These are phyloP conservation scores for Puccinia triticina DNA, from an alignment of 1,284 basidiomycete genomes.

Conservation along the genomic window DNA sequence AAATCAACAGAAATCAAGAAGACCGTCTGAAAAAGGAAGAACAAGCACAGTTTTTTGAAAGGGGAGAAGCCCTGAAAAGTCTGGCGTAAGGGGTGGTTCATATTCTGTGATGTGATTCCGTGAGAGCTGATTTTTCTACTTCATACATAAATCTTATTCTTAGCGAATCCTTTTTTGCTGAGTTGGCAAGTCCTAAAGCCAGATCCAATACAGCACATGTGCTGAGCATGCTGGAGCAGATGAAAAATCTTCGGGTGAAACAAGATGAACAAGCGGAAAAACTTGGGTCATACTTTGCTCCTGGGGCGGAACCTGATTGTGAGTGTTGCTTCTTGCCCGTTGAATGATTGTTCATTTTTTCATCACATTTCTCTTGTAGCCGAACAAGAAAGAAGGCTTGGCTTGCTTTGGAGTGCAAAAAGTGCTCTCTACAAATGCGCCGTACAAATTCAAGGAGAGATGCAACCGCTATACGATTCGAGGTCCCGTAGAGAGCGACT, in stretches of 20 bases:
- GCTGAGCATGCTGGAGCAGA: not conserved
- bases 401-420: not conserved
- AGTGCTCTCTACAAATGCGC: not conserved
- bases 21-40: not conserved
- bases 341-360: not conserved
- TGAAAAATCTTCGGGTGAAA: not conserved
- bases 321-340: not conserved
- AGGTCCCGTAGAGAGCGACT: not conserved
- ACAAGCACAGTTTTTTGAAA: no score
- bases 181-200: not conserved
- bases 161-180: not conserved
- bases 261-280: not conserved
- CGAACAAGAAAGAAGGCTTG: not conserved
- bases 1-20: not conserved
- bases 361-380: not conserved
- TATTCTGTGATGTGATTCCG: not conserved
- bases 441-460: not conserved
- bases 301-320: no score
- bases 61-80: not conserved
- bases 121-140: not conserved
- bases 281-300: not conserved
- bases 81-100: not conserved
- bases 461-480: not conserved
- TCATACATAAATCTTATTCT: no score
- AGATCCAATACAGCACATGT: not conserved